Evolutionary conservation across 2,329 filamentous ascomycete species (phyloP).

Genomic region (Nakataea oryzae): DNA sequence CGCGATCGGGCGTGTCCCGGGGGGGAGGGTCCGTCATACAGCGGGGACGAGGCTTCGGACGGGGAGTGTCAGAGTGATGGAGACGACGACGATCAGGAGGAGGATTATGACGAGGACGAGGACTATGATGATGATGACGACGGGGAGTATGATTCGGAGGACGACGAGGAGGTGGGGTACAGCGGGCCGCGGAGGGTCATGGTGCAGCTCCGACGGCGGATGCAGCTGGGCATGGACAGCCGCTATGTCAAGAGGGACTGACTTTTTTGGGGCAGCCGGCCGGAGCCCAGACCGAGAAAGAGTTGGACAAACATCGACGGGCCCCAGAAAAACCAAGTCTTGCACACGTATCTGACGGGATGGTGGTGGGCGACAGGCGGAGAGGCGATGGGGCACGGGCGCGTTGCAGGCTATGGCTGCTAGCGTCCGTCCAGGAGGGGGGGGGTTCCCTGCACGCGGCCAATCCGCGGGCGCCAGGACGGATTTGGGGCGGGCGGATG

Average conservation of each 20-base stretch:
- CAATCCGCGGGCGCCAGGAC: background rate
- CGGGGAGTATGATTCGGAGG: constrained; percentile 6
- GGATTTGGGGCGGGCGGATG: background rate
- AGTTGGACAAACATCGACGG: background rate
- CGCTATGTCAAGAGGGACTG: constrained; percentile 22
- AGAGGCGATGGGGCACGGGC: background rate
- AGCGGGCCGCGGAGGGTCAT: constrained; percentile 18
- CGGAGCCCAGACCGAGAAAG: background rate
- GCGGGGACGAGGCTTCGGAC: background rate
- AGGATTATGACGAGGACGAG: constrained; percentile 6
- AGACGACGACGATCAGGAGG: constrained; percentile 7
- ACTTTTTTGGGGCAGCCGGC: background rate
- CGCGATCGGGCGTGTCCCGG: background rate
- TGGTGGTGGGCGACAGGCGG: no score
- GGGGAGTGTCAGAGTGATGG: constrained; percentile 8
- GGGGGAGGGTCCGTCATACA: background rate
- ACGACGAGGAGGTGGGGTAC: constrained; percentile 6
- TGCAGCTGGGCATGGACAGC: constrained; percentile 34
- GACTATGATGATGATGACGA: constrained; percentile 6
- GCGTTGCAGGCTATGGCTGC: background rate
- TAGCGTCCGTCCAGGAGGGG: no score
- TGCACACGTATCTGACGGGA: background rate
- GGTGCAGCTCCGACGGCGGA: constrained; percentile 25
- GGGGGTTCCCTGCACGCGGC: background rate
- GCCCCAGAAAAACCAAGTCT: background rate